Conservation (phyloP, 768 basidiomycete genomes). For the Boletellus sp. region DNA sequence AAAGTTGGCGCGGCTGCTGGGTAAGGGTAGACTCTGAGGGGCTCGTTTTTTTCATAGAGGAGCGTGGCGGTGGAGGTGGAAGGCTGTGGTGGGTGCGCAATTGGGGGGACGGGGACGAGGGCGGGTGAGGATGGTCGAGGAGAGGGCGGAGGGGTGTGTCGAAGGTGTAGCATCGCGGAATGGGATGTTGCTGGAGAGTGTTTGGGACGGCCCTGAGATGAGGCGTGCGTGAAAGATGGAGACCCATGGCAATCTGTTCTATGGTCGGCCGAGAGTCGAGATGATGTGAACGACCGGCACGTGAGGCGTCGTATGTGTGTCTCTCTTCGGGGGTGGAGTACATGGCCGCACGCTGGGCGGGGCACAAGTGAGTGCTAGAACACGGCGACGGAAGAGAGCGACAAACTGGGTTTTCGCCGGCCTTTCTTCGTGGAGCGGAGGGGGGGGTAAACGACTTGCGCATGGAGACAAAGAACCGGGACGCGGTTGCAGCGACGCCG, state of each 20-base stretch:
- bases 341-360: conserved; percentile 33
- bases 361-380: conserved; percentile 6
- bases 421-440: conserved; percentile 20
- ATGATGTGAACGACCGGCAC: conserved; percentile 36
- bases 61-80: conserved; percentile 57
- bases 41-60: conserved; percentile 59
- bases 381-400: neutral
- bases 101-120: conserved; percentile 21
- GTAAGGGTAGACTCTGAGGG: conserved; percentile 20
- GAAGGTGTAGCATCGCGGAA: conserved; percentile 16
- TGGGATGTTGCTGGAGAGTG: conserved; percentile 18
- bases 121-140: conserved; percentile 19
- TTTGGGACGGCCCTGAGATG: conserved; percentile 48
- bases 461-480: conserved; percentile 30
- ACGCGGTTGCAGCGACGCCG: conserved; percentile 21
- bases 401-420: conserved; percentile 18
- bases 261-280: conserved; percentile 56
- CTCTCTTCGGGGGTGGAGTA: conserved; percentile 43
- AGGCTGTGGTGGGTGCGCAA: conserved; percentile 30
- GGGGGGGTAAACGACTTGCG: conserved; percentile 27
- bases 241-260: conserved; percentile 78
- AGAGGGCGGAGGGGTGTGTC: conserved; percentile 28
- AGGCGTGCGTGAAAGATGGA: conserved; percentile 73
- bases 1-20: conserved; percentile 16
- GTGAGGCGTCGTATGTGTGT: conserved; percentile 28